Evolutionary conservation across 169 alveolate genomes (phyloP), one percentile per base, ranked within the genome.

Genomic region (Cryptosporidium canis): DNA sequence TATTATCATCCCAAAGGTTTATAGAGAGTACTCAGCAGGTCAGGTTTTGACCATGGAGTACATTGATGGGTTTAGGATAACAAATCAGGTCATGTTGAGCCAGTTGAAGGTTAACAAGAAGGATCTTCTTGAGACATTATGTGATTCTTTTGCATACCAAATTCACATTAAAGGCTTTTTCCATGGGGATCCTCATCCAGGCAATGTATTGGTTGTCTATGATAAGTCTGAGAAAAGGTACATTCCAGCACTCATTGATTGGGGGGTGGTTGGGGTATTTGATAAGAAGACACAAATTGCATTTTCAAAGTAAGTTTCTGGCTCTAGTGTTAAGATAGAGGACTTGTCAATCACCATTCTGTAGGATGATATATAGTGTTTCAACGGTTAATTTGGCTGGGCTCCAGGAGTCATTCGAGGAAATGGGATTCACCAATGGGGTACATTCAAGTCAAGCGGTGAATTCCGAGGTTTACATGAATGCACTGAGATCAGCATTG

Each of bases 141-240:
- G 94, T 85, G 94, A 92, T 85, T 71, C 92, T 44, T 92, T 92
- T 66, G 95, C 95, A 35, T 92, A 92, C 58, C 95, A 91, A 47
- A 87, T 92, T 3, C 95, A 92, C 63, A 91, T 92, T 43, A 90
- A 91, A 47, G 97, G 97, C 14, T 92, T 92, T 67, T 94, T 95
- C 58, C 98, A 95, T 83, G 97, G 96, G n/a, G 98, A 95, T 61
- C 98, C 98, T 1, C 98, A 95, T 71, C 97, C 98, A 6, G 98
- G 98, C 12, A 95, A 95, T 85, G 83, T 95, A 18, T 91, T 93
- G 29, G 95, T 95, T 24, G 92, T 92, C 67, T 65, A 91, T 29
- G 83, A 92, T 29, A 45, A 85, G 29, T 35, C 9, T 14, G 83
- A 83, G 51, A 44, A 55, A 27, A 65, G 83, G 41, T 91, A 90